Conservation (phyloP, 169 alveolate genomes). For the Cryptosporidium ryanae region DNA sequence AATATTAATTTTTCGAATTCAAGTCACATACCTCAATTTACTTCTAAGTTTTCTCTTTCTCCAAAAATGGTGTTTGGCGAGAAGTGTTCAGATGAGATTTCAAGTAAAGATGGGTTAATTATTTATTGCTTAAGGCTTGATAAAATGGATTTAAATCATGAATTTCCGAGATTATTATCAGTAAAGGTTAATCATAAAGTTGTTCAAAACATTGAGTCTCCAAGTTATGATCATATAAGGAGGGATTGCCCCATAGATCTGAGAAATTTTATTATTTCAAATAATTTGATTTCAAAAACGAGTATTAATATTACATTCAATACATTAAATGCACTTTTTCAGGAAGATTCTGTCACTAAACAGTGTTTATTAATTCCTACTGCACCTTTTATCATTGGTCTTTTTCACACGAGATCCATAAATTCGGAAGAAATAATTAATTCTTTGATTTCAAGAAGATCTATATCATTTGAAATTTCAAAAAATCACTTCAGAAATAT, state of each 20-base stretch:
- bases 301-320: slow-evolving; percentile 42
- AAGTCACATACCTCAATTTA: slow-evolving; percentile 61
- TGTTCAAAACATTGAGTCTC: slow-evolving; percentile 64
- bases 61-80: slow-evolving; percentile 18
- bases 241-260: slow-evolving; percentile 64
- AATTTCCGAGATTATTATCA: slow-evolving; percentile 39
- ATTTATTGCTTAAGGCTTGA: slow-evolving; percentile 69
- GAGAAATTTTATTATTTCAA: slow-evolving; percentile 2
- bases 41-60: slow-evolving; percentile 41
- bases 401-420: slow-evolving; percentile 21
- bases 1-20: slow-evolving; percentile 37
- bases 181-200: slow-evolving; percentile 24
- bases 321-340: slow-evolving; percentile 41
- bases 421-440: slow-evolving; percentile 19
- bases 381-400: slow-evolving; percentile 69
- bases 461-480: slow-evolving; percentile 19
- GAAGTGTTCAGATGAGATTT: background rate
- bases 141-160: slow-evolving; percentile 65
- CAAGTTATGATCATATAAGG: slow-evolving; percentile 69
- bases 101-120: slow-evolving; percentile 16
- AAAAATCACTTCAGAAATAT: slow-evolving; percentile 28
- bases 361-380: slow-evolving; percentile 41
- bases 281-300: background rate
- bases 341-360: background rate
- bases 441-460: slow-evolving; percentile 15